phyloP scores from a whole-genome alignment of 2,329 filamentous ascomycete species.

The Colletotrichum lini region DNA sequence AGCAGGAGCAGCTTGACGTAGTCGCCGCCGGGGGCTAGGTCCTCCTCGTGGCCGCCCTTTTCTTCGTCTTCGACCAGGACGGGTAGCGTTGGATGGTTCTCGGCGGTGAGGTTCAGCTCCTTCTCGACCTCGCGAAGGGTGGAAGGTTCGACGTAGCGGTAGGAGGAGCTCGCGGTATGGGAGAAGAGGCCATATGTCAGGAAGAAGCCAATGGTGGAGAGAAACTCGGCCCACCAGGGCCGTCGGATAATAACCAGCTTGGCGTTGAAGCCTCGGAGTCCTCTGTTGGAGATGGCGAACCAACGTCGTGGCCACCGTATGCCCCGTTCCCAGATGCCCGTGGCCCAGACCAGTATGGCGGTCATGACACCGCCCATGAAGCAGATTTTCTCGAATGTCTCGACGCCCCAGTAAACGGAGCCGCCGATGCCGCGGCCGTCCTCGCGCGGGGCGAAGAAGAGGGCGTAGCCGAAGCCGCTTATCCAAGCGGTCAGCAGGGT shows the following conservation, averaged over 20 bases:
- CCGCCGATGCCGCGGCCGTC: constrained; percentile 93
- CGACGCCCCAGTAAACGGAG: constrained; percentile 95
- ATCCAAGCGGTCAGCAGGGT: constrained; percentile 86
- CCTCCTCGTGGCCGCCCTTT: constrained; percentile 83
- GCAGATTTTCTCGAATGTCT: constrained; percentile 90
- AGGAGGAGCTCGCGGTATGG: constrained; percentile 76
- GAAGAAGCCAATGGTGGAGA: constrained; percentile 81
- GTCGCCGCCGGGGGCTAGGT: constrained; percentile 90
- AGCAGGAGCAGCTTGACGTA: constrained; percentile 91
- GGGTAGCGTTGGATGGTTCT: constrained; percentile 58
- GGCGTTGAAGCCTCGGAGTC: constrained; percentile 92
- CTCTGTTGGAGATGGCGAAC: constrained; percentile 90
- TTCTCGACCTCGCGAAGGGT: constrained; percentile 73
- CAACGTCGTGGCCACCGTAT: constrained; percentile 94
- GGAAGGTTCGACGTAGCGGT: constrained; percentile 81
- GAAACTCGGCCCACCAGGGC: constrained; percentile 83
- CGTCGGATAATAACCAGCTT: constrained; percentile 93
- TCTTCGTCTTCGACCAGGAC: constrained; percentile 70
- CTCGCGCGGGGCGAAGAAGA: constrained; percentile 96
- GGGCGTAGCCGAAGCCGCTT: constrained; percentile 85
- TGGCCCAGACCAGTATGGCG: constrained; percentile 89
- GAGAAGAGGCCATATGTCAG: constrained; percentile 83
- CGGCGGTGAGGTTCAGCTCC: constrained; percentile 65
- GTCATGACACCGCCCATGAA: constrained; percentile 93
- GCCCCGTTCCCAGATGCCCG: constrained; percentile 95